These are phyloP conservation scores for Moniliella sp. DNA, from an alignment of 1,284 basidiomycete genomes.

Conservation along the genomic window DNA sequence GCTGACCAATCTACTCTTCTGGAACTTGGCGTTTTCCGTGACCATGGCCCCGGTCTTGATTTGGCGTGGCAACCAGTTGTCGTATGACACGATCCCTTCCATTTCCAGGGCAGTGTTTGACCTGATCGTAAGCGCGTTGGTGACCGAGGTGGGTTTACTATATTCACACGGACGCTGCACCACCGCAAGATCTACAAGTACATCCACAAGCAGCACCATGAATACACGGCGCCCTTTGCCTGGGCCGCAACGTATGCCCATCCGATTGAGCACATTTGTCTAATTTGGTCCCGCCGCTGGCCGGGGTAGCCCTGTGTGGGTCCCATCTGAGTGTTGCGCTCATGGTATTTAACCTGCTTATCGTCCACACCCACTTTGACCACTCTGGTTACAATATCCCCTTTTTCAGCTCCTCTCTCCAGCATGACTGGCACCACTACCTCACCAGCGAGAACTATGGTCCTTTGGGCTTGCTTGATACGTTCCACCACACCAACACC, in stretches of 20 bases:
- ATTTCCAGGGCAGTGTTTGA: no score
- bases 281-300: conserved; percentile 6
- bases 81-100: no score
- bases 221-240: conserved; percentile 7
- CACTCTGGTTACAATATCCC: conserved; percentile 7
- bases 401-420: background rate
- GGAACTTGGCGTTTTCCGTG: no score
- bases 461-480: conserved; percentile 2
- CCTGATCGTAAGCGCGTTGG: no score
- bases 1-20: no score
- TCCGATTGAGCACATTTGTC: conserved; percentile 5
- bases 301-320: no score
- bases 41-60: no score
- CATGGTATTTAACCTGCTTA: no score
- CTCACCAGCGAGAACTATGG: conserved; percentile 3
- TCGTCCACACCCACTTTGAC: no score
- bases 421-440: no score
- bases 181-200: conserved; percentile 1
- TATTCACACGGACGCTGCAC: conserved; percentile 6
- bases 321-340: no score
- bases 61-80: no score
- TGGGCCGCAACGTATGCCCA: conserved; percentile 8
- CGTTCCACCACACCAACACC: conserved; percentile 1
- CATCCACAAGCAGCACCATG: conserved; percentile 8
- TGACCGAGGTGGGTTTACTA: conserved; percentile 4